Conservation (phyloP, 176 grass and related monocot genomes). For the Aegilops sharonensis region DNA sequence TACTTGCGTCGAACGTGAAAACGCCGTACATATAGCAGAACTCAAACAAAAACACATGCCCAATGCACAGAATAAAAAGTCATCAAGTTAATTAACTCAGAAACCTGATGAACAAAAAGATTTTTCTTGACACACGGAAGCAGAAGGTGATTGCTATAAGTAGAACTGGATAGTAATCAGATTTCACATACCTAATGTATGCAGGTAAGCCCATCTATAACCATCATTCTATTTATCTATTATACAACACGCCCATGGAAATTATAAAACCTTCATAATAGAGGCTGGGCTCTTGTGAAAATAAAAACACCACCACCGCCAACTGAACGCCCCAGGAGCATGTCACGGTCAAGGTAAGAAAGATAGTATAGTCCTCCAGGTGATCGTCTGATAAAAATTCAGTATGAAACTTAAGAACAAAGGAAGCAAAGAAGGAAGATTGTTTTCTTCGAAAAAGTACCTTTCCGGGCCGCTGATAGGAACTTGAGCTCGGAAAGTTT, state of each 20-base stretch:
- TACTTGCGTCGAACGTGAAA: too few relatives aligned
- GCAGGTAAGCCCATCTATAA: background rate
- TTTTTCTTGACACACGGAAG: background rate
- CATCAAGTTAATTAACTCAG: background rate
- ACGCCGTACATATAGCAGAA: too few relatives aligned
- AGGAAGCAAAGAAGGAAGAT: background rate
- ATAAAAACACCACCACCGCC: constrained; percentile 83
- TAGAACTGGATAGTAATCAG: background rate
- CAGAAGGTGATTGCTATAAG: background rate
- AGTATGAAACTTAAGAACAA: constrained; percentile 17
- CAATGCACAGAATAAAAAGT: background rate
- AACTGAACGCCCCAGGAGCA: constrained; percentile 86
- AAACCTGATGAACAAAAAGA: background rate
- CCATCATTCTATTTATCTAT: background rate
- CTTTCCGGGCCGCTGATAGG: constrained; percentile 68
- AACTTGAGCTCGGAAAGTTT: constrained; percentile 82
- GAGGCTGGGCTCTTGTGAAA: constrained; percentile 88
- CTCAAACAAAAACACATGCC: background rate
- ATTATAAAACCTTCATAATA: constrained; percentile 39
- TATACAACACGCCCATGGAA: background rate
- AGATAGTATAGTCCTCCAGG: constrained; percentile 94
- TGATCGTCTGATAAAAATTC: constrained; percentile 58
- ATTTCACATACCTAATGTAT: constrained; percentile 22
- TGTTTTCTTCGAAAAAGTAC: constrained; percentile 30
- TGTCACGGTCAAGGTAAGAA: constrained; percentile 82